A percentile compares a stretch with the other conserved stretches of the same genome.
Conservation (phyloP, 768 basidiomycete genomes). For the Pleurotus sapidus region DNA sequence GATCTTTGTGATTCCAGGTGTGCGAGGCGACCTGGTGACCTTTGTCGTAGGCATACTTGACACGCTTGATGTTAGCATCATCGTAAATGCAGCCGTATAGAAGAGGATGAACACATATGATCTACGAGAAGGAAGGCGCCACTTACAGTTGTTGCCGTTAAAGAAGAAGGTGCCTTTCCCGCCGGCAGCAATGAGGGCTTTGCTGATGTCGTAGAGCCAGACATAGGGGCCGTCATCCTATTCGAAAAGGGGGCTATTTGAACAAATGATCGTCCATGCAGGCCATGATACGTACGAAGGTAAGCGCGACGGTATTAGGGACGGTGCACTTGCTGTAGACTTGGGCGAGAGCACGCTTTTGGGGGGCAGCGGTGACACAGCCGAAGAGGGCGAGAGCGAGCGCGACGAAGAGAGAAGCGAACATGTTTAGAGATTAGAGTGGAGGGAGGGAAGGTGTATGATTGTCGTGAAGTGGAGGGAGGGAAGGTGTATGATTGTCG, state of each 20-base stretch:
- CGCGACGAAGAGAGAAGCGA: too few species aligned
- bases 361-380: too few species aligned
- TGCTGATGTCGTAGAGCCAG: slow-evolving; percentile 9
- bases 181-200: slow-evolving; percentile 14
- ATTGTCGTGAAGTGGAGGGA: too few species aligned
- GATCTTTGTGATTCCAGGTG: slow-evolving; percentile 27
- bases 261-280: neutral
- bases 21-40: slow-evolving; percentile 22
- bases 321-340: neutral
- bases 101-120: neutral
- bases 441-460: too few species aligned
- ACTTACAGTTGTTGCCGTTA: slow-evolving; percentile 13
- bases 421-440: too few species aligned
- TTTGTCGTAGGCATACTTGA: slow-evolving; percentile 12
- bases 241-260: neutral
- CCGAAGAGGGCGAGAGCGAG: too few species aligned
- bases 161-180: slow-evolving; percentile 17
- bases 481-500: too few species aligned
- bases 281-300: neutral
- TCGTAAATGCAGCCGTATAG: slow-evolving; percentile 13
- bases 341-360: too few species aligned
- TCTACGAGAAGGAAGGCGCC: neutral
- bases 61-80: slow-evolving; percentile 3
- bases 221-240: slow-evolving; percentile 3
- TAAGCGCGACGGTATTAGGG: neutral